These are phyloP conservation scores for Jasminum sambac DNA, from an alignment of 257 asterid genomes.

Conservation along the genomic window DNA sequence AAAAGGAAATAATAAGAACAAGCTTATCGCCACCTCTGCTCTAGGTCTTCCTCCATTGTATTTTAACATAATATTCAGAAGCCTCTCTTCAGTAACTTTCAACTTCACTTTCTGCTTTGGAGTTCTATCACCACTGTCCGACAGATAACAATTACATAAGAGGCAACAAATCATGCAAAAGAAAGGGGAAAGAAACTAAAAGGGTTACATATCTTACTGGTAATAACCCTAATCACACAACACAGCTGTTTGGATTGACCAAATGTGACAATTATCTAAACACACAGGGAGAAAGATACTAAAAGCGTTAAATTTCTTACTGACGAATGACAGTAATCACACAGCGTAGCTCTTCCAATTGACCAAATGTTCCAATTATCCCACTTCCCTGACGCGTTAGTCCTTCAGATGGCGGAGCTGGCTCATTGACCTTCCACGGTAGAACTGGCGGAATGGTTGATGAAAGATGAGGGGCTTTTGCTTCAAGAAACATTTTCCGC, in stretches of 20 bases:
- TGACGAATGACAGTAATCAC: constrained; percentile 91
- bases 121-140: constrained; percentile 95
- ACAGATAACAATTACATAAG: constrained; percentile 27
- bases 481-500: constrained; percentile 94
- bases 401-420: constrained; percentile 81
- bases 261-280: constrained; percentile 60
- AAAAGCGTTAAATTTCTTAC: constrained; percentile 44
- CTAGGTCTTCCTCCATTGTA: constrained; percentile 92
- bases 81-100: constrained; percentile 94
- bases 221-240: constrained; percentile 84
- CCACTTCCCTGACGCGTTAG: constrained; percentile 97
- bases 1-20: constrained; percentile 19
- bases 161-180: constrained; percentile 15
- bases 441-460: constrained; percentile 78
- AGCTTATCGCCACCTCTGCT: constrained; percentile 67
- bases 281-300: too few species aligned
- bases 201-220: constrained; percentile 58
- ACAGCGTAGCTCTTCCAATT: constrained; percentile 94
- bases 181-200: background rate
- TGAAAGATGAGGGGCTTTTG: constrained; percentile 97
- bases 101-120: constrained; percentile 98
- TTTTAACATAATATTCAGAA: constrained; percentile 89
- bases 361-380: constrained; percentile 83
- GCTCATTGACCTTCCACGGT: constrained; percentile 93
- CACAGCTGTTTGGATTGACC: constrained; percentile 92